Evolutionary conservation across 768 basidiomycete genomes (phyloP), one percentile per base, ranked within the genome.

Genomic region (Hebeloma cylindrosporum): DNA sequence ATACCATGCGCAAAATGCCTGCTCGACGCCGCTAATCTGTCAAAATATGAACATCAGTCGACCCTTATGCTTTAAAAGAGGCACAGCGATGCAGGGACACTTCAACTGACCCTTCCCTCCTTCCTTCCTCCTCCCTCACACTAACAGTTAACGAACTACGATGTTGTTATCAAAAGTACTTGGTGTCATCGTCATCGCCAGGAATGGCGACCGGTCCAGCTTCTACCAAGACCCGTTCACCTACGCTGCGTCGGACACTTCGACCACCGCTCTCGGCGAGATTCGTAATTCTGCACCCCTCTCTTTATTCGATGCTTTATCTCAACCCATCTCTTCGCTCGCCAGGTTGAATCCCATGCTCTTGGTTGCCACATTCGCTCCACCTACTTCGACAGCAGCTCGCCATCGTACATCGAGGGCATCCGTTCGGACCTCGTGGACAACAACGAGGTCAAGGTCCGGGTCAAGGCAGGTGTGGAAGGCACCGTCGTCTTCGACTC

Each of bases 401-500:
- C 86, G 23, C 67, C 83, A 7, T 82, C 82, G 20, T 85, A 79
- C 64, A 85, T 90, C 54, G 64, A 73, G 38, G 80, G 75, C 45
- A 80, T 90, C 64, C 72, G 74, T 48, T 62, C 72, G 21, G 82
- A 87, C 58, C 72, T 90, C 55, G 85, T 85, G 25, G 76, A 87
- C 70, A 85, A 83, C 60, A 75, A 71, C 54, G 78, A 88, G 61
- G 73, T 92, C 56, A 82, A 83, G 53, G 76, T 86, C 41, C 82
- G 81, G 51, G 87, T 85, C 63, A 92, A 93, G 69, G 83, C 82
- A 41, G 88, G 89, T 34, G 83, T 82, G 39, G 90, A 93, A 61
- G 89, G 90, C 35, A 73, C 80, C n/a, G 83, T 87, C 40, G 88
- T 92, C 54, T 88, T 89, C 64, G 89, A 93, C 72, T 86, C 85